These are phyloP conservation scores for Puccinia hordei DNA, from an alignment of 1,284 basidiomycete species.

Conservation along the genomic window DNA sequence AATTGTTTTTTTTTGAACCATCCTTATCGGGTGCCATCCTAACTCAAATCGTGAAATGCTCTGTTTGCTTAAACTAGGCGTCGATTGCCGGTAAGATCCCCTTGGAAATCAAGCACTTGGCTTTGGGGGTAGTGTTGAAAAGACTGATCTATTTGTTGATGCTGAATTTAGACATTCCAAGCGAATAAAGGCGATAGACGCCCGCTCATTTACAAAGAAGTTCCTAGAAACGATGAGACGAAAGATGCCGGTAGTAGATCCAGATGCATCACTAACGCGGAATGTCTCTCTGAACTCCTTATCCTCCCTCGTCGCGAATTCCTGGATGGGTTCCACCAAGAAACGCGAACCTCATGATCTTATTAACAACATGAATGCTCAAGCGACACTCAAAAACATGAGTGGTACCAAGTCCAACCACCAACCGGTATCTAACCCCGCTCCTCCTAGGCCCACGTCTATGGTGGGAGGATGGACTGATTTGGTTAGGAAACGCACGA, in stretches of 20 bases:
- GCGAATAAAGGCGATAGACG: conserved; percentile 43
- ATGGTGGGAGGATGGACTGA: conserved; percentile 7
- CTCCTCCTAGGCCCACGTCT: not conserved
- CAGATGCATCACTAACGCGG: not conserved
- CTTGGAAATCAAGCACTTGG: no score
- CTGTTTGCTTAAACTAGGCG: conserved; percentile 6
- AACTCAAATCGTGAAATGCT: not conserved
- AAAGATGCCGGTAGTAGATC: not conserved
- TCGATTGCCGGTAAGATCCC: conserved; percentile 37
- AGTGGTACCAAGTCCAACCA: not conserved
- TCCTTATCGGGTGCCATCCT: not conserved
- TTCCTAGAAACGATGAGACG: conserved; percentile 28
- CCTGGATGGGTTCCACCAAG: conserved; percentile 14
- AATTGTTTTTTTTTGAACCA: not conserved
- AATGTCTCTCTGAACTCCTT: conserved; percentile 37
- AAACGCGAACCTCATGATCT: conserved; percentile 8
- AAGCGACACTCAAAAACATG: not conserved
- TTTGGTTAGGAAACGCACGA: conserved; percentile 15
- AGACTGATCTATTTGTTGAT: not conserved
- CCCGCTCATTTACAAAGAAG: conserved; percentile 31
- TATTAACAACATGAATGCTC: not conserved
- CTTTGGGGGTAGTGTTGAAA: not conserved
- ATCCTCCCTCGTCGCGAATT: conserved; percentile 24
- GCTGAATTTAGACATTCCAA: conserved; percentile 35
- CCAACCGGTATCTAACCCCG: not conserved